Conservation (phyloP, 2,329 filamentous ascomycete species). For the Sporothrix brunneoviolacea region DNA sequence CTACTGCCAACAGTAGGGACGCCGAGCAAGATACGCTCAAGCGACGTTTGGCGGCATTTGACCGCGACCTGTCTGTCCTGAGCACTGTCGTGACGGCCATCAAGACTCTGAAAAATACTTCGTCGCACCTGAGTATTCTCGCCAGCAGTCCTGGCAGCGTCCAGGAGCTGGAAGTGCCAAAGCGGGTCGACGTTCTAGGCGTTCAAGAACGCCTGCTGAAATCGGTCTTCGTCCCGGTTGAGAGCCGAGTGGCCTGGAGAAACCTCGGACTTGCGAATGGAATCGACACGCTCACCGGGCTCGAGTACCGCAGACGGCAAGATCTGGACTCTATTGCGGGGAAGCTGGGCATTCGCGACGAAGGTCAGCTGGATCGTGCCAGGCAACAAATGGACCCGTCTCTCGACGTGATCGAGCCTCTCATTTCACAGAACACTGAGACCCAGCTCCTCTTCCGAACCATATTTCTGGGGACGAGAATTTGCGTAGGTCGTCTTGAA, state of each 20-base stretch:
- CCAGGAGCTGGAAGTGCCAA: conserved; percentile 2
- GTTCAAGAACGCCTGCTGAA: conserved; percentile 4
- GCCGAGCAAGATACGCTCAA: background rate
- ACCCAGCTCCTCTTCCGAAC: conserved; percentile 15
- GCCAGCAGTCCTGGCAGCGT: background rate
- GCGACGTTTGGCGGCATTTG: conserved; percentile 12
- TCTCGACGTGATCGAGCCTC: conserved; percentile 7
- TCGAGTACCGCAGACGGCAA: conserved; percentile 15
- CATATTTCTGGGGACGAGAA: conserved; percentile 15
- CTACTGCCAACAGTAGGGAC: background rate
- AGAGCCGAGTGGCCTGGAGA: conserved; percentile 13
- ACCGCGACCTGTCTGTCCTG: conserved; percentile 12
- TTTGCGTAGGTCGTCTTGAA: conserved; percentile 15
- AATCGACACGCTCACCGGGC: conserved; percentile 14
- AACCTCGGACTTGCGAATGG: conserved; percentile 7
- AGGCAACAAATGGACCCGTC: conserved; percentile 7
- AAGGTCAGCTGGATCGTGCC: conserved; percentile 9
- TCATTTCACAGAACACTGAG: conserved; percentile 12
- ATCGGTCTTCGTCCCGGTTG: conserved; percentile 8
- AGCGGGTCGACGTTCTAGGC: background rate
- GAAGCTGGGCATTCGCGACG: conserved; percentile 6
- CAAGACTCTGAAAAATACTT: conserved; percentile 10
- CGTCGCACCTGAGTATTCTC: conserved; percentile 4
- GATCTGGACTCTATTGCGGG: conserved; percentile 13
- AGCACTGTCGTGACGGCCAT: conserved; percentile 14